A percentile compares a stretch with the other conserved stretches of the same genome.
Evolutionary conservation across 2,329 filamentous ascomycete species (phyloP).

Genomic region (Escovopsis sp.): DNA sequence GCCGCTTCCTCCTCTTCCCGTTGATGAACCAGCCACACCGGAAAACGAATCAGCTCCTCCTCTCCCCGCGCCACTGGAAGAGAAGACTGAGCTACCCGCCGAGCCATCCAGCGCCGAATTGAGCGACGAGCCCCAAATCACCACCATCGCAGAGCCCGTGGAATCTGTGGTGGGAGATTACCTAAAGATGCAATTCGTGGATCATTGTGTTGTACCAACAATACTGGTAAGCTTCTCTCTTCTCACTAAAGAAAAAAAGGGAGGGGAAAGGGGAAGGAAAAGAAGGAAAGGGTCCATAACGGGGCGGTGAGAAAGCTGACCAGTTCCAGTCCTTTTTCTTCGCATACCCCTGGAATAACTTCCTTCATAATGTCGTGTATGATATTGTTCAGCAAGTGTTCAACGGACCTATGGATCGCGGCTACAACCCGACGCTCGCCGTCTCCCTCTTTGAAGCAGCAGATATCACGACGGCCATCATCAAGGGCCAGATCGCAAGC

Average conservation of each 20-base stretch:
- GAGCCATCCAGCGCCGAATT: slow-evolving; percentile 3
- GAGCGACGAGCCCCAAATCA: slow-evolving; percentile 7
- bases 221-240: slow-evolving; percentile 59
- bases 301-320: neutral
- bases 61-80: slow-evolving; percentile 1
- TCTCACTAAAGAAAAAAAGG: neutral
- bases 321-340: slow-evolving; percentile 78
- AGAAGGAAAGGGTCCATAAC: too few relatives aligned
- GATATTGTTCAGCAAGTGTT: slow-evolving; percentile 98
- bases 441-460: slow-evolving; percentile 88
- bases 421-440: slow-evolving; percentile 79
- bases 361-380: slow-evolving; percentile 97
- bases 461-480: slow-evolving; percentile 79
- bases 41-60: neutral
- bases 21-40: neutral
- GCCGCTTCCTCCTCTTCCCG: neutral
- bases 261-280: too few relatives aligned
- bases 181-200: slow-evolving; percentile 91
- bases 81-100: neutral
- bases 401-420: slow-evolving; percentile 93
- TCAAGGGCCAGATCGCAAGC: slow-evolving; percentile 75
- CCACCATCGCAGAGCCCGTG: slow-evolving; percentile 6
- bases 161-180: slow-evolving; percentile 83
- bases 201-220: slow-evolving; percentile 85
- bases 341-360: slow-evolving; percentile 98